phyloP scores from a whole-genome alignment of 305 asterid genomes.

The Solanum aculeatissimum region DNA sequence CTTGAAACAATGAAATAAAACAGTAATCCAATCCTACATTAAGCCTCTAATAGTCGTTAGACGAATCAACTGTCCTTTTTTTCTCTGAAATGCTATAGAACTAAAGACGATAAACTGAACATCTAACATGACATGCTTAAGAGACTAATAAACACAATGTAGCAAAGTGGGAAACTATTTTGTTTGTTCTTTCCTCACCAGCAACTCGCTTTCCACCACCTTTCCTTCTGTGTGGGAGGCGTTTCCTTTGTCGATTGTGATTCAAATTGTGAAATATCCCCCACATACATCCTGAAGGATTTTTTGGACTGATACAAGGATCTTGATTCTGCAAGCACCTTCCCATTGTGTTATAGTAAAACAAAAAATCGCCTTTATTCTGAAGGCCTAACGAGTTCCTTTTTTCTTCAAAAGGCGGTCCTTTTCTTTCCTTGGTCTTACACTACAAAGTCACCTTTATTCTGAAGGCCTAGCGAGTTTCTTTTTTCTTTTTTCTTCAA shows the following conservation, averaged over 20 bases:
- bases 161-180: background rate
- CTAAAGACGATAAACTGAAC: background rate
- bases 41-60: background rate
- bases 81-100: background rate
- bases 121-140: background rate
- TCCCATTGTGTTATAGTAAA: constrained; percentile 18
- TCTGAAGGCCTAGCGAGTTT: background rate
- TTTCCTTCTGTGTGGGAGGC: constrained; percentile 31
- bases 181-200: constrained; percentile 8
- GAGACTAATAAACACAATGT: background rate
- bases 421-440: background rate
- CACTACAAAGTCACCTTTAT: background rate
- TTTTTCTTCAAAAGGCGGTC: background rate
- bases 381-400: background rate
- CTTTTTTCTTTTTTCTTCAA: background rate
- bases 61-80: background rate
- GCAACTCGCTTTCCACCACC: constrained; percentile 10
- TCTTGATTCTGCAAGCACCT: constrained; percentile 24
- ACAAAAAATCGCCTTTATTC: background rate
- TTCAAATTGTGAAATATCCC: constrained; percentile 50
- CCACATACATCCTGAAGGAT: constrained; percentile 45
- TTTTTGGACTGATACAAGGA: constrained; percentile 15
- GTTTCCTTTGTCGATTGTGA: constrained; percentile 35
- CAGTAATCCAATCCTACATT: background rate
- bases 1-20: background rate